Evolutionary conservation across 2,329 filamentous ascomycete genomes (phyloP).

Genomic region (Aspergillus bombycis): DNA sequence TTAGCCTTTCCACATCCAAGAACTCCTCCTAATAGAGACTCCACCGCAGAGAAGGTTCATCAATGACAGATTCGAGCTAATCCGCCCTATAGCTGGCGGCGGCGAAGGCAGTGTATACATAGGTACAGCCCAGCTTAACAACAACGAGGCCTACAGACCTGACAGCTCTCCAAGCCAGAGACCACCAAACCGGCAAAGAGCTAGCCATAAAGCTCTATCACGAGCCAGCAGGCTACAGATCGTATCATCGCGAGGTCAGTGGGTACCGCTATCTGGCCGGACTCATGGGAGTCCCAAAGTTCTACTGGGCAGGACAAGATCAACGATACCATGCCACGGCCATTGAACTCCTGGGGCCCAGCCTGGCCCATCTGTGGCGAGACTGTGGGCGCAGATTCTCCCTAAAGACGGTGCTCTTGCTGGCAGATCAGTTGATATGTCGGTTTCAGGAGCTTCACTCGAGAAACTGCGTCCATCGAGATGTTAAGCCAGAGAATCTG

Average conservation of each 20-base stretch:
- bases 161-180: neutral
- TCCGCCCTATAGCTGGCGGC: neutral
- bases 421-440: constrained; percentile 97
- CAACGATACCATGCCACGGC: constrained; percentile 99
- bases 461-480: constrained; percentile 98
- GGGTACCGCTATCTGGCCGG: neutral
- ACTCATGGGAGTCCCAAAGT: neutral
- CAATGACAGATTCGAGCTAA: neutral
- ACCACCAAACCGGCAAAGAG: neutral
- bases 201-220: neutral
- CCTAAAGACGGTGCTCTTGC: constrained; percentile 92
- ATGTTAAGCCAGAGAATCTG: constrained; percentile 99
- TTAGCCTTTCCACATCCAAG: neutral
- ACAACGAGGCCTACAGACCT: neutral
- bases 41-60: neutral
- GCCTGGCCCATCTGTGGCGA: constrained; percentile 98
- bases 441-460: constrained; percentile 99
- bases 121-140: neutral
- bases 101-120: neutral
- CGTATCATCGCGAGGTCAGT: neutral
- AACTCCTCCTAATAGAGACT: neutral
- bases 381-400: constrained; percentile 99
- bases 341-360: constrained; percentile 91
- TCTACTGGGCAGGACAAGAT: constrained; percentile 52
- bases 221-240: neutral